phyloP scores from a whole-genome alignment of 805 yeast genomes.

The Cyberlindnera americana region DNA sequence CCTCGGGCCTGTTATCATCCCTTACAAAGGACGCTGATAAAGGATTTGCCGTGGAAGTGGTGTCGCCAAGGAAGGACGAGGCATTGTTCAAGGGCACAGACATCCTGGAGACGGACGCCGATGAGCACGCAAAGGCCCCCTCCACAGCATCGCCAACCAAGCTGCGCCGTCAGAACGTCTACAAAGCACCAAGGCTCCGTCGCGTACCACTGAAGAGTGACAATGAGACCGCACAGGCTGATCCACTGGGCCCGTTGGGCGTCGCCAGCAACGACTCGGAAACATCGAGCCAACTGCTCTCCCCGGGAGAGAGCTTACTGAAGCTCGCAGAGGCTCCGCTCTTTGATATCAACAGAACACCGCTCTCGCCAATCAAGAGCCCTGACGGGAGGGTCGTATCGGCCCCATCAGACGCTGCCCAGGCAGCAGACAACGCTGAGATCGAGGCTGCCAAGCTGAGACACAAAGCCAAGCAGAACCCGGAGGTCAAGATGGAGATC shows the following conservation, averaged over 20 bases:
- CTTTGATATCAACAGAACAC: slow-evolving; percentile 39
- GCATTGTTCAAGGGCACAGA: slow-evolving; percentile 32
- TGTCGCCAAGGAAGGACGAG: slow-evolving; percentile 30
- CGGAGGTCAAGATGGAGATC: slow-evolving; percentile 45
- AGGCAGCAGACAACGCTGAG: slow-evolving; percentile 2
- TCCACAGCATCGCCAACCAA: slow-evolving; percentile 34
- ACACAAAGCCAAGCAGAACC: slow-evolving; percentile 12
- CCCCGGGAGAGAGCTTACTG: slow-evolving; percentile 34
- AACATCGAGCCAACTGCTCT: slow-evolving; percentile 26
- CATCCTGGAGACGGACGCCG: slow-evolving; percentile 10
- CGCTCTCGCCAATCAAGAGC: slow-evolving; percentile 25
- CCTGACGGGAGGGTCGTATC: slow-evolving; percentile 2
- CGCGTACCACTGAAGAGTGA: slow-evolving; percentile 29
- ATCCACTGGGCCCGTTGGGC: slow-evolving; percentile 33
- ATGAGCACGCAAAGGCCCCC: slow-evolving; percentile 6
- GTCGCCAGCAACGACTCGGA: slow-evolving; percentile 29
- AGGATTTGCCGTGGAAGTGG: slow-evolving; percentile 17
- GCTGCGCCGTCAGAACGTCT: slow-evolving; percentile 40
- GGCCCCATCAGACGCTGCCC: slow-evolving; percentile 5
- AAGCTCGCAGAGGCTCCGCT: slow-evolving; percentile 53
- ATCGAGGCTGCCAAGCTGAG: slow-evolving; percentile 14
- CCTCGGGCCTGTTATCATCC: slow-evolving; percentile 36
- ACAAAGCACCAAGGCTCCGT: slow-evolving; percentile 46
- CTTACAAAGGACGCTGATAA: slow-evolving; percentile 37
- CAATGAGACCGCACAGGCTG: slow-evolving; percentile 26